Conservation (phyloP, 208 protist species). For the Endotrypanum monterogeii region DNA sequence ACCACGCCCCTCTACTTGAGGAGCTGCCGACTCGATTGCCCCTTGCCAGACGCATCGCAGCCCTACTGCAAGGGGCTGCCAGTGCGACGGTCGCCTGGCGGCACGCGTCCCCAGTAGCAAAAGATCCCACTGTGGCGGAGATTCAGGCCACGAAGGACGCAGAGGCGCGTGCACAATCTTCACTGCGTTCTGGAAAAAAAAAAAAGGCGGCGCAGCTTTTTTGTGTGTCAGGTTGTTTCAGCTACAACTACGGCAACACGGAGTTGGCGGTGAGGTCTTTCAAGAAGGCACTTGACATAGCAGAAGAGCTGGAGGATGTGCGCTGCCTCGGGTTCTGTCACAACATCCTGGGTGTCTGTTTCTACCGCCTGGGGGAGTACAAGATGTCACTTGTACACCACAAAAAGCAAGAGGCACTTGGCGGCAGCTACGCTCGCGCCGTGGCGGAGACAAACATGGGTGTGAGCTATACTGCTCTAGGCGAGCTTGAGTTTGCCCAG, state of each 20-base stretch:
- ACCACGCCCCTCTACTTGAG: slow-evolving; percentile 58
- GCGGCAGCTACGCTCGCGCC: slow-evolving; percentile 68
- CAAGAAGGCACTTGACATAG: slow-evolving; percentile 51
- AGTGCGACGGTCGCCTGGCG: slow-evolving; percentile 60
- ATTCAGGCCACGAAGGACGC: slow-evolving; percentile 61
- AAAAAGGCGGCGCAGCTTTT: slow-evolving; percentile 54
- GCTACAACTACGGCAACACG: slow-evolving; percentile 87
- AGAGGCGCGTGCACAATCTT: slow-evolving; percentile 59
- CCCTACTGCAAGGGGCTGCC: slow-evolving; percentile 71
- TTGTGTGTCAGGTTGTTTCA: slow-evolving; percentile 58
- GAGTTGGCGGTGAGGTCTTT: slow-evolving; percentile 62
- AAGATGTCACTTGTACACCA: slow-evolving; percentile 82
- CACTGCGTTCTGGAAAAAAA: slow-evolving; percentile 56
- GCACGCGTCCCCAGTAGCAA: slow-evolving; percentile 13
- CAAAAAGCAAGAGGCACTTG: slow-evolving; percentile 84
- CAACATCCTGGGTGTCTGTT: slow-evolving; percentile 84
- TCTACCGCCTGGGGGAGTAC: slow-evolving; percentile 71
- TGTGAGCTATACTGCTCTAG: slow-evolving; percentile 80
- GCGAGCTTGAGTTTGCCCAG: slow-evolving; percentile 78
- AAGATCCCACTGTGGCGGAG: slow-evolving; percentile 34
- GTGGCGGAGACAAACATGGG: slow-evolving; percentile 90
- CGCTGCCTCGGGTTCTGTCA: slow-evolving; percentile 78
- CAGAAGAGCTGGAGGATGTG: slow-evolving; percentile 55
- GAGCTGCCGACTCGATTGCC: slow-evolving; percentile 67
- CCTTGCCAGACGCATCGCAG: slow-evolving; percentile 60